Evolutionary conservation across 2,329 filamentous ascomycete species (phyloP), one percentile per base, ranked within the genome.

Genomic region (Furcasterigmium furcatum): DNA sequence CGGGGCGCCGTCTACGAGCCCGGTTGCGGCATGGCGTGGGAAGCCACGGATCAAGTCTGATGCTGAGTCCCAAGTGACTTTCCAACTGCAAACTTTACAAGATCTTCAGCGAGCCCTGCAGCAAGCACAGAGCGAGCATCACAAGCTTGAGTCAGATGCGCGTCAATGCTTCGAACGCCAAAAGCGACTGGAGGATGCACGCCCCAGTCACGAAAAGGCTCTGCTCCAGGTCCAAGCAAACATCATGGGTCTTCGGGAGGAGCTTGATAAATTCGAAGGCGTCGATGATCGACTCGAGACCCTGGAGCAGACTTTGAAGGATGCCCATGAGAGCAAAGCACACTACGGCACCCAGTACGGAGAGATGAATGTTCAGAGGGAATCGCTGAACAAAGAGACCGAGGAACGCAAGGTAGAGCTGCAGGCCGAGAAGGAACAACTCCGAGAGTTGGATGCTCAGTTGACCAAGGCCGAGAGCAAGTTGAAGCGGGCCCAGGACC

Each of bases 41-140:
- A 68, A 66, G 9, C 73, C 86, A 20, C 82, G 91, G n/a, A 95
- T 96, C 82, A 86, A 85, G 58, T 85, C 87, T 1, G 88, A 95
- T 58, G 73, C 80, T 21, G 85, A 80, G 46, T 79, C 78, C 16
- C 86, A 89, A 57, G 76, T 91, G 34, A 59, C 62, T 7, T 64
- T 77, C 13, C 72, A 77, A 38, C 67, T 68, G 46, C 73, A 80
- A 21, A 36, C 18, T 2, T 10, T 36, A 4, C n/a, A 18, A 19
- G 34, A 18, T 18, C 34, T 36, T 18, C 34, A 18, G 19, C 3
- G 19, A 2, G 66, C 69, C 4, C 51, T 80, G 4, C 65, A 73
- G 21, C 75, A 81, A 30, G 70, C 87, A 4, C 72, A 76, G 43
- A 60, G 65, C 6, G 80, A 87, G 47, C 61, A 82, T 39, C 63